Percentiles rank a stretch among this genome's conserved stretches.
These are phyloP conservation scores for Antitrichia curtipendula DNA, from an alignment of 225 moss, liverwort and hornwort genomes.

Conservation along the genomic window DNA sequence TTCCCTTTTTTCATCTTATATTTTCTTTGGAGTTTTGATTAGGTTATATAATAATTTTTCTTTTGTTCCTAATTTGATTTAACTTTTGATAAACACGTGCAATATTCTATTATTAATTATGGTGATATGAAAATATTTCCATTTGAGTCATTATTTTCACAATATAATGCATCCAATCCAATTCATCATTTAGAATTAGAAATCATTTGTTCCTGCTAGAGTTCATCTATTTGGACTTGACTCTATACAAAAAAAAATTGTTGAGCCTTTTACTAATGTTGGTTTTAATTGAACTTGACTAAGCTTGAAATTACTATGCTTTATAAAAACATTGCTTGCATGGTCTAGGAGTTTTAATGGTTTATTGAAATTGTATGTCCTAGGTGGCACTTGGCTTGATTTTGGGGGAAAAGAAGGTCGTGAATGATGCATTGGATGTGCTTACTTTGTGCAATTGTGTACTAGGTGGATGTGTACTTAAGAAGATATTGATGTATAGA, in stretches of 20 bases:
- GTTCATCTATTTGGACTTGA: not conserved
- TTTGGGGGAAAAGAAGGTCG: too few relatives aligned
- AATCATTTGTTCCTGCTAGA: not conserved
- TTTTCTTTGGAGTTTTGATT: not conserved
- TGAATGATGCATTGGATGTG: not conserved
- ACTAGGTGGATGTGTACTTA: constrained; percentile 83
- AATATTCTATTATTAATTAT: not conserved
- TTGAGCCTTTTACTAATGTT: not conserved
- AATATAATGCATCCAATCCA: not conserved
- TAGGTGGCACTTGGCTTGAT: not conserved
- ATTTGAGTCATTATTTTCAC: not conserved
- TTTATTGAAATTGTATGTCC: not conserved
- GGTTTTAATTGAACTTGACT: not conserved
- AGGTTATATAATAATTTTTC: not conserved
- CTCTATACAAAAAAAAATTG: not conserved
- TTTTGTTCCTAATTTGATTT: not conserved
- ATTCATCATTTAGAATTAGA: not conserved
- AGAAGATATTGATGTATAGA: constrained; percentile 83
- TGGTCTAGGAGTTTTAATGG: not conserved
- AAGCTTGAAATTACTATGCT: not conserved
- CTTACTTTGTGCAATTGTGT: constrained; percentile 31
- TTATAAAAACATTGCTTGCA: not conserved
- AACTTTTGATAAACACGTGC: too few relatives aligned
- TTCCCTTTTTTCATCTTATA: not conserved
- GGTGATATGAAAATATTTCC: too few relatives aligned